Evolutionary conservation across 2,329 filamentous ascomycete species (phyloP), one percentile per base, ranked within the genome.

Genomic region (Phyllosticta capitalensis): DNA sequence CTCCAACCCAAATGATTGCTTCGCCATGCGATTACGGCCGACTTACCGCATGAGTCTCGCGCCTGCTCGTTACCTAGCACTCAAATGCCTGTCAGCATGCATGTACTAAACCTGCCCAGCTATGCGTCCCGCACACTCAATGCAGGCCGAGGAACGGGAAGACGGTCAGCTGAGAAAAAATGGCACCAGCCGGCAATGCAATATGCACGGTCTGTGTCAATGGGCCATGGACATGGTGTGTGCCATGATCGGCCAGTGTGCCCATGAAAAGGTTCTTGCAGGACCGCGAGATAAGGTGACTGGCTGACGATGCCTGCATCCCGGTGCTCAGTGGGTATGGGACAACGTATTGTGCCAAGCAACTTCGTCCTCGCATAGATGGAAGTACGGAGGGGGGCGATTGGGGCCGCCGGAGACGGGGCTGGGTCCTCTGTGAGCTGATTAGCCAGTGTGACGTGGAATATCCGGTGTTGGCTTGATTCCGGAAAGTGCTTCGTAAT

Each of bases 281-380:
- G 72, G 65, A 67, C 64, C 63, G 62, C 65, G 63, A 69, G 76
- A 77, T 77, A 78, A 77, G 74, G 73, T 78, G 74, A 78, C 76
- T 78, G 75, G 75, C 64, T 65, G 66, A 67, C 64, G 67, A 72
- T 71, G 70, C 64, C 66, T 71, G 65, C 61, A 67, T 61, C 65
- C 65, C 61, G 65, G 63, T 61, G 61, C 63, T 45, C 38, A 55
- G 67, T 66, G 62, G 67, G 67, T 60, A 66, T 64, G 67, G 58
- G 51, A 26, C 21, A 45, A 38, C 55, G 45, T 38, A 30, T 21
- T 51, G 14, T 45, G 55, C 58, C 58, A 62, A 62, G 58, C 28
- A 53, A 53, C 30, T 49, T 33, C 54, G 49, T 52, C 52, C 60
- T 60, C 50, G 58, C 61, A 62, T 59, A 58, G 58, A 51, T 62